Evolutionary conservation across 1,139 yeast genomes (phyloP), one percentile per base, ranked within the genome.

Genomic region (Pichia sp.): DNA sequence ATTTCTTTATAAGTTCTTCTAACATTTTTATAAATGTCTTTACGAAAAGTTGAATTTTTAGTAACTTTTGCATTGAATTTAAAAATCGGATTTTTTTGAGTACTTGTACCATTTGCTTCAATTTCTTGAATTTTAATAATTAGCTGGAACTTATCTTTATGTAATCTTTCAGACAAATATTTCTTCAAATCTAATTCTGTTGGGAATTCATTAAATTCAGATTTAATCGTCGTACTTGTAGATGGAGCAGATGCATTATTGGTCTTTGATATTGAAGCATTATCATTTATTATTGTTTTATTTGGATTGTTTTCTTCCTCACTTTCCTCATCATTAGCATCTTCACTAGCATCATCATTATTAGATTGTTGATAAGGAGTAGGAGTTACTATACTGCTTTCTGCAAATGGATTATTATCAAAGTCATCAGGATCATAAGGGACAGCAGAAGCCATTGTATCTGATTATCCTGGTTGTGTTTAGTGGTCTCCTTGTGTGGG

Each of bases 1-100:
- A 90, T 75, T 67, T 93, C 99, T 55, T 77, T 77, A 63, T 80
- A 87, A 0, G 96, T 85, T 53, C 98, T 79, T 58, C 96, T 80
- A 27, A 93, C 73, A 54, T 85, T 93, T 54, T 83, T 81, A 66
- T 87, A 91, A 7, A 71, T 68, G 10, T 79, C 71, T 56, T 87
- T 90, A 53, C 97, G 76, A 67, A 82, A 93, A 48, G 84, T 79
- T 8, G 95, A 93, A 44, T 91, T 72, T 47, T 58, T 73, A 42
- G 61, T 59, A 28, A 69, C 68, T 43, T 68, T 67, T 16, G 78
- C 80, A 53, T 74, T 78, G 51, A 79, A 71, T 55, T 73, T 71
- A 50, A 77, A 62, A 27, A 78, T 71, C 5, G 81, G 81, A 57
- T 77, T 79, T 59, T 75, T 77, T 27, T 53, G 60, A 33, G 62